These are phyloP conservation scores for Tulasnella calospora DNA, from an alignment of 768 basidiomycete genomes.

Conservation along the genomic window DNA sequence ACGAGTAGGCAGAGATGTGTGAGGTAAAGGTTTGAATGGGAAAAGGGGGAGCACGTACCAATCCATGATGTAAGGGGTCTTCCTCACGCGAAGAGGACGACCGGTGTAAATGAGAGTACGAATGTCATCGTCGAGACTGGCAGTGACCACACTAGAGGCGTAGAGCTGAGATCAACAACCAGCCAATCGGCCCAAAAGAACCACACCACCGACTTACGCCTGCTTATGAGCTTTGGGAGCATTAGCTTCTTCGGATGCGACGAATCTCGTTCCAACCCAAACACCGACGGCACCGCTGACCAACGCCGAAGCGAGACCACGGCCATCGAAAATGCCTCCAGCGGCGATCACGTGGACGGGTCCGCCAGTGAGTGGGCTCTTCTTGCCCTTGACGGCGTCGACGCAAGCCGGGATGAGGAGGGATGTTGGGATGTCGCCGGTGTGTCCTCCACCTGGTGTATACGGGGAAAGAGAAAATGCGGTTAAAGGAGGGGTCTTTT, in stretches of 20 bases:
- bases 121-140: constrained; percentile 50
- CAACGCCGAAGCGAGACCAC: constrained; percentile 80
- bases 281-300: constrained; percentile 86
- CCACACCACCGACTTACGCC: constrained; percentile 38
- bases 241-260: constrained; percentile 71
- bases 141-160: constrained; percentile 18
- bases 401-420: constrained; percentile 90
- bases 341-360: constrained; percentile 87
- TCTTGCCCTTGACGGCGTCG: constrained; percentile 66
- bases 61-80: constrained; percentile 78
- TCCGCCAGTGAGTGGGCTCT: constrained; percentile 71
- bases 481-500: not conserved
- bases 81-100: constrained; percentile 77
- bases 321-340: constrained; percentile 86
- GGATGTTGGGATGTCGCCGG: constrained; percentile 71
- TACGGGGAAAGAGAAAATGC: not conserved
- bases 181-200: not conserved
- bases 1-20: constrained; percentile 36
- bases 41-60: constrained; percentile 49
- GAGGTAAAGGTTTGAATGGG: too few species aligned
- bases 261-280: constrained; percentile 81
- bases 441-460: constrained; percentile 57
- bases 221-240: constrained; percentile 86
- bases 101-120: constrained; percentile 89
- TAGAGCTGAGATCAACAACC: not conserved